Base-by-base conservation (phyloP, 2,329 filamentous ascomycete species). In the Spiromastix sp. region DNA sequence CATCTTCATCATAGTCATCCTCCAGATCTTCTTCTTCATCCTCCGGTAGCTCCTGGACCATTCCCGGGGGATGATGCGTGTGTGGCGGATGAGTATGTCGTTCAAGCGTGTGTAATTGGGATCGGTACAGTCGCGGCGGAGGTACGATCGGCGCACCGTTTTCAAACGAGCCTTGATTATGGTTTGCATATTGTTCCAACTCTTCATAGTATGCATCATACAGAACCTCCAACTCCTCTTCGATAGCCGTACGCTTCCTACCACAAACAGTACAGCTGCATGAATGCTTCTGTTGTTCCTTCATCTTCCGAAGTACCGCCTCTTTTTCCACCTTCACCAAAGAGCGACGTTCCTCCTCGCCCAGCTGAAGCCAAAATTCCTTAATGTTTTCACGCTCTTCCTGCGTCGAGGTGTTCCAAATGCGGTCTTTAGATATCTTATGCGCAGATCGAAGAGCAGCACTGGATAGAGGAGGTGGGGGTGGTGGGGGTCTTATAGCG, bases 131-230 rank as follows among this genome's bases (percentile, higher is more conserved):
- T 49, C 77, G 76, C 6, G 79, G 71, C 32, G 77, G 70, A 29
- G 76, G 73, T 50, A 85, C 71, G 60, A 85, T 75, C 11, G 79
- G 76, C 30, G 79, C 34, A 34, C 71, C 74, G 44, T 83, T 73
- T 39, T 77, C 57, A 44, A 63, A 60, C 37, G 58, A 57, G 46
- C 60, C 77, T 53, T 86, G 79, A 57, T 80, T 77, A 50, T 83
- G 79, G 60, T 95, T 87, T 48, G 87, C 91, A 61, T 95, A 98
- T 58, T 94, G 86, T 65, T 96, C 91, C 42, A 98, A 74, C 63
- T 98, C 91, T 56, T 94, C 81, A 57, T 98, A 98, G 63, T 98
- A 98, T 43, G 89, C 89, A 64, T 98, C 91, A 61, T 98, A 98
- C 9, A 98, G 73, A 12, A 93, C 87, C 56, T 98, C 91, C 9